Base-by-base conservation (phyloP, 441 rosid species). In the Eutrema salsugineum region DNA sequence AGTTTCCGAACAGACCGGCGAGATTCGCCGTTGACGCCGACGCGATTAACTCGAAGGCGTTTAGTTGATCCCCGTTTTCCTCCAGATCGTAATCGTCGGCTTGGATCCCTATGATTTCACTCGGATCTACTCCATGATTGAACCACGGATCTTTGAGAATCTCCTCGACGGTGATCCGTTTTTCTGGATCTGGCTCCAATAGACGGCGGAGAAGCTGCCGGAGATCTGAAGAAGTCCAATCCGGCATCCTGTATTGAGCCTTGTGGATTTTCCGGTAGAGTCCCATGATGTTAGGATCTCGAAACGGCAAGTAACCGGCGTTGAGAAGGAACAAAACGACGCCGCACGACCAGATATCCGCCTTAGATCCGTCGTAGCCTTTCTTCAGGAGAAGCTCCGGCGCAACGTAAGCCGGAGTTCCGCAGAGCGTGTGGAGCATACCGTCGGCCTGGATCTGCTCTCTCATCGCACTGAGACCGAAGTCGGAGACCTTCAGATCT, bases 341-440 rank as follows among this genome's bases (percentile, higher is more conserved):
- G 67, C 93, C 88, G 79, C 91, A 86, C 0, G 93, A 86, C 93
- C 93, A 88, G 2, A 86, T 67, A 38, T 88, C 91, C 6, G 83
- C 78, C 39, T 80, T 85, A 2, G 87, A 78, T 0, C 93, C 93
- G 14, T 88, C 91, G 81, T 88, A 88, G 36, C 93, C 93, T 74
- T 85, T 83, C 80, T 86, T 88, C n/a, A 74, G 75, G 8, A 88
- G 81, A 65, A 88, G 77, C 82, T 94, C 98, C 35, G 97, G 98
- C 11, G 98, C 95, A 33, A 93, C 98, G 74, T 93, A 93, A n/a
- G 98, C 87, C 0, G 90, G 93, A 3, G 93, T 86, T 10, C 91
- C 93, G 20, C 93, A 88, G 8, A 86, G 67, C 1, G 93, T 88
- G 66, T 88, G 89, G 5, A 88, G 83, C 67, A 84, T 75, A 0